Evolutionary conservation across 202 grass and related monocot genomes (phyloP).

Genomic region (Carex sylvatica): DNA sequence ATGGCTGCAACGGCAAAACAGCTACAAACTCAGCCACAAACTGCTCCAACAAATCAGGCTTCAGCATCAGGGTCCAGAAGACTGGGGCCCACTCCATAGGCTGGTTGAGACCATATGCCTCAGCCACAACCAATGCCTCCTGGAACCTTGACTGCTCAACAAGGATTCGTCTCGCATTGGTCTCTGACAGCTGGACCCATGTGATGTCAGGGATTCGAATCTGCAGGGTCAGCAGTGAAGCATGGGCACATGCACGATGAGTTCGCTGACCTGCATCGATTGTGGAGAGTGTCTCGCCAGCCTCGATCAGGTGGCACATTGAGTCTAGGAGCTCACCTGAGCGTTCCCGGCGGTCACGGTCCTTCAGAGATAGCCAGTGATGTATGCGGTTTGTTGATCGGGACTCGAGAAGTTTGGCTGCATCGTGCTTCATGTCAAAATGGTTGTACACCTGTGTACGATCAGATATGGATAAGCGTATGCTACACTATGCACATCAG

Average conservation of each 20-base stretch:
- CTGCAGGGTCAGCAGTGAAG: constrained; percentile 84
- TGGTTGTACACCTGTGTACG: constrained; percentile 78
- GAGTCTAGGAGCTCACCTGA: constrained; percentile 77
- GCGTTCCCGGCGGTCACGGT: constrained; percentile 64
- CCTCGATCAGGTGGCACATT: constrained; percentile 80
- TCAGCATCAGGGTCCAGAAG: constrained; percentile 87
- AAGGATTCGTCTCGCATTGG: constrained; percentile 61
- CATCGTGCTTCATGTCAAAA: constrained; percentile 97
- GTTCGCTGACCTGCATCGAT: constrained; percentile 87
- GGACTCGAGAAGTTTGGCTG: constrained; percentile 75
- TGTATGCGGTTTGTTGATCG: constrained; percentile 73
- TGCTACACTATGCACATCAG: not conserved
- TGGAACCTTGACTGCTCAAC: constrained; percentile 90
- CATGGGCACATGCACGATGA: constrained; percentile 69
- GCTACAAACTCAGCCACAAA: constrained; percentile 83
- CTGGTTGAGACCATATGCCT: constrained; percentile 84
- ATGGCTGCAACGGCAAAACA: constrained; percentile 77
- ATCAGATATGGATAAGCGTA: constrained; percentile 15
- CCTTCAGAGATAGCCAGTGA: constrained; percentile 57
- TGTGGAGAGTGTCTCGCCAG: constrained; percentile 76
- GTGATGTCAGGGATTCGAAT: constrained; percentile 85
- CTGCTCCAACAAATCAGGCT: constrained; percentile 81
- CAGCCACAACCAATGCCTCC: constrained; percentile 89
- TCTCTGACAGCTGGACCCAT: constrained; percentile 84
- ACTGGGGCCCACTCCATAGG: constrained; percentile 89